Percentiles rank a stretch among this genome's conserved stretches.
Evolutionary conservation across 164 flowering plant genomes (phyloP).

Genomic region (Vitis cinerea): DNA sequence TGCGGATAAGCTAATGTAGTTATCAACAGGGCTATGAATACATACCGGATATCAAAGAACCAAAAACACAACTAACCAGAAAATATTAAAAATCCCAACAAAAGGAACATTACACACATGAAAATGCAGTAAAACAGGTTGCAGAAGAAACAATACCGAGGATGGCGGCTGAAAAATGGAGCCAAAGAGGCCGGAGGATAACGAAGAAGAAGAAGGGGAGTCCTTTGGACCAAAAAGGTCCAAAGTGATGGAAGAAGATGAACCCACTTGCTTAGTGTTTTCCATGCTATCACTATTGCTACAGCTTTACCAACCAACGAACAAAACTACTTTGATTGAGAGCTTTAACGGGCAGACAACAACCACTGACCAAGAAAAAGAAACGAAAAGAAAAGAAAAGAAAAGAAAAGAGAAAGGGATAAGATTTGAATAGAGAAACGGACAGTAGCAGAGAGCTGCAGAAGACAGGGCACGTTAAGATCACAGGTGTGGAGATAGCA

Average conservation of each 20-base stretch:
- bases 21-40: too few relatives aligned
- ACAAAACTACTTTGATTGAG: constrained; percentile 26
- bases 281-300: constrained; percentile 19
- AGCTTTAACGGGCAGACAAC: constrained; percentile 3
- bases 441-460: not conserved
- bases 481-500: constrained; percentile 20
- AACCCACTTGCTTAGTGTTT: constrained; percentile 25
- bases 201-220: constrained; percentile 28
- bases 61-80: too few relatives aligned
- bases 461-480: constrained; percentile 25
- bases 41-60: too few relatives aligned
- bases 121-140: not conserved
- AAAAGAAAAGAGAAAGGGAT: constrained; percentile 10
- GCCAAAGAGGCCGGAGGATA: constrained; percentile 32
- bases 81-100: not conserved
- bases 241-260: constrained; percentile 26
- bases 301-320: constrained; percentile 27
- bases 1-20: too few relatives aligned
- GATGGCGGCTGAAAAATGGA: constrained; percentile 48
- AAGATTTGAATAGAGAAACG: constrained; percentile 18
- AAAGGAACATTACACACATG: not conserved
- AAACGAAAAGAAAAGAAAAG: not conserved
- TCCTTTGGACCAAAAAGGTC: constrained; percentile 60
- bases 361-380: constrained; percentile 1
- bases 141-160: constrained; percentile 27